Evolutionary conservation across 2,329 filamentous ascomycete genomes (phyloP).

Genomic region (Neopestalotiopsis rosae): DNA sequence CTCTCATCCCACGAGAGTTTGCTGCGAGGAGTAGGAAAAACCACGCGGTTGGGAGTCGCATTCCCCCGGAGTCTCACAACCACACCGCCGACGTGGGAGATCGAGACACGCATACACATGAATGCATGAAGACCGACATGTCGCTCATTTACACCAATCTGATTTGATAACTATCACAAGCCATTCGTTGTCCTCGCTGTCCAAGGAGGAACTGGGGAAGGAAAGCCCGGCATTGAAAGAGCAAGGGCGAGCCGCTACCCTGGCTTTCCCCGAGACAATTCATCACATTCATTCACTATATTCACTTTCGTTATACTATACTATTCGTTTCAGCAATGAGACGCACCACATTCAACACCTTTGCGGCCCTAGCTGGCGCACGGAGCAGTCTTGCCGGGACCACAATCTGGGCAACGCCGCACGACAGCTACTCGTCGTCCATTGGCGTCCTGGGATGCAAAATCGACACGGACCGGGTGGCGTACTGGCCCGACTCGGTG

Average conservation of each 20-base stretch:
- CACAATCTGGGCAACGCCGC: conserved; percentile 54
- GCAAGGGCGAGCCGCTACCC: not conserved
- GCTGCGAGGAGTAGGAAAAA: not conserved
- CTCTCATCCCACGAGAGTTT: not conserved
- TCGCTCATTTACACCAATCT: not conserved
- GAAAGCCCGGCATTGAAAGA: not conserved
- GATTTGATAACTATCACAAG: no score
- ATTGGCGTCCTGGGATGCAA: conserved; percentile 65
- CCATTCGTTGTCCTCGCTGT: no score
- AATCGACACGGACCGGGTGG: conserved; percentile 64
- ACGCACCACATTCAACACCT: not conserved
- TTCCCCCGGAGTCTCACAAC: not conserved
- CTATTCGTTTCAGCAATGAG: not conserved
- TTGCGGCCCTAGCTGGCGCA: not conserved
- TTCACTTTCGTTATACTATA: not conserved
- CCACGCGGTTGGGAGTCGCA: not conserved
- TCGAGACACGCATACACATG: not conserved
- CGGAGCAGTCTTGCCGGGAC: conserved; percentile 25
- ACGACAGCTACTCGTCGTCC: conserved; percentile 61
- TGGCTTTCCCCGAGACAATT: not conserved
- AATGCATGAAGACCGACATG: not conserved
- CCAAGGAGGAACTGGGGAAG: not conserved
- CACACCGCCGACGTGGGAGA: conserved; percentile 1
- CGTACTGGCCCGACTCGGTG: conserved; percentile 61
- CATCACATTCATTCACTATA: not conserved